Conservation (phyloP, 345 rosid species). For the Citrus trifoliata region DNA sequence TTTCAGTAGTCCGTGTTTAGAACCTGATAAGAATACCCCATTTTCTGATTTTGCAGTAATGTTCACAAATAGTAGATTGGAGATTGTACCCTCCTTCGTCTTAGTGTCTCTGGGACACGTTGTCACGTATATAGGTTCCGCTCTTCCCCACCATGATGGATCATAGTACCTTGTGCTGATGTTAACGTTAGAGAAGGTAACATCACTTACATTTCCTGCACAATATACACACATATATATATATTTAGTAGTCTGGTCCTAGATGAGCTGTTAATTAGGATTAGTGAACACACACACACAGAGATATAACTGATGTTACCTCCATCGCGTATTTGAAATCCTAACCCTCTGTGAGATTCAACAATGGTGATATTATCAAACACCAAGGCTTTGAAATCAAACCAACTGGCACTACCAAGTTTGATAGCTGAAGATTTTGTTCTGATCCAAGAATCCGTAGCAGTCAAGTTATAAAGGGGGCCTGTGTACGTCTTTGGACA, state of each 20-base stretch:
- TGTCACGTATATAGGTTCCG: constrained; percentile 91
- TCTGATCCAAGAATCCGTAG: constrained; percentile 79
- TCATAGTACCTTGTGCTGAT: constrained; percentile 84
- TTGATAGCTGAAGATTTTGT: constrained; percentile 94
- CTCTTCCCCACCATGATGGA: constrained; percentile 95
- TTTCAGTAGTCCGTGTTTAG: constrained; percentile 53
- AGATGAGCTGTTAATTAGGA: no score
- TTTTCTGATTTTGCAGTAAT: constrained; percentile 71
- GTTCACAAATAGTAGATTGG: constrained; percentile 61
- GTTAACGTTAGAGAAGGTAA: constrained; percentile 83
- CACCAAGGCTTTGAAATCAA: constrained; percentile 57
- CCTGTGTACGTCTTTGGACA: constrained; percentile 77
- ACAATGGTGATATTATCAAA: constrained; percentile 82
- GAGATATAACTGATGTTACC: constrained; percentile 33
- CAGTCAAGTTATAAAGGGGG: constrained; percentile 72
- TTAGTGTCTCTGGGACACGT: constrained; percentile 54
- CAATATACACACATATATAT: background rate
- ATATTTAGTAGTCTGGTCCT: background rate
- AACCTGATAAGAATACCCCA: constrained; percentile 82
- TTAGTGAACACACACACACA: no score
- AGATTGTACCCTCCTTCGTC: constrained; percentile 58
- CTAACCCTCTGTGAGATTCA: constrained; percentile 89
- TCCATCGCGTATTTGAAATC: constrained; percentile 88
- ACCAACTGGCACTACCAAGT: constrained; percentile 92
- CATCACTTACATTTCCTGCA: constrained; percentile 79